Evolutionary conservation across 164 flowering plant species (phyloP), one percentile per base, ranked within the genome.

Genomic region (Berberis thunbergii): DNA sequence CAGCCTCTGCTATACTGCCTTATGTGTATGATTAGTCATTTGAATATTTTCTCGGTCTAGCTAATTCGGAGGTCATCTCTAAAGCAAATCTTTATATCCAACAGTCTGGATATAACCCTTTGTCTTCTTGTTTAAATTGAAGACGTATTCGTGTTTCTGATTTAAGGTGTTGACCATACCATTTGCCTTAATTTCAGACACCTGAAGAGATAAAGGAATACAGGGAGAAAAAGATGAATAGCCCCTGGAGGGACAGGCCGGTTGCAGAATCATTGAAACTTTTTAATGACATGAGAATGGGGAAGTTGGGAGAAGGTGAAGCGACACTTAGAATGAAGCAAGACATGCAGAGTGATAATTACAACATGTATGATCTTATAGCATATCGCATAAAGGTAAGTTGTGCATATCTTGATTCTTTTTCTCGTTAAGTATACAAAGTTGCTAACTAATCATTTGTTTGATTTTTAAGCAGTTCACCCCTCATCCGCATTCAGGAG

Each of bases 201-300:
- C 81, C 92, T 43, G 99, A 95, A 8, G 97, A 95, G 69, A 81
- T 95, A 71, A 95, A 95, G 74, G 96, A 83, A 74, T 89, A 79
- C 38, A 82, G 99, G 67, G 97, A 95, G 66, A 86, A 87, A n/a
- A 95, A 91, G 80, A 75, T 78, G 90, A 87, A 95, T 75, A 95
- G 99, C 74, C 99, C 99, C 3, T 95, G 97, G 97, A 88, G 99
- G 72, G 90, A 95, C 64, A 78, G 97, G 73, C 94, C 99, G 12
- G 74, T 85, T 73, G 86, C 71, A 57, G 99, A 95, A 71, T 95
- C 99, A 55, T 69, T 95, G 66, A 85, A 81, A 64, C 82, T 91
- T 8, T 95, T 95, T 77, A 87, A 89, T 64, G 92, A 95, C 41
- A 95, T 95, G 99, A 95, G 76, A 67, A 69, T 70, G 49, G 97